Conservation (phyloP, 2,329 filamentous ascomycete species). For the Xylaria sp. region DNA sequence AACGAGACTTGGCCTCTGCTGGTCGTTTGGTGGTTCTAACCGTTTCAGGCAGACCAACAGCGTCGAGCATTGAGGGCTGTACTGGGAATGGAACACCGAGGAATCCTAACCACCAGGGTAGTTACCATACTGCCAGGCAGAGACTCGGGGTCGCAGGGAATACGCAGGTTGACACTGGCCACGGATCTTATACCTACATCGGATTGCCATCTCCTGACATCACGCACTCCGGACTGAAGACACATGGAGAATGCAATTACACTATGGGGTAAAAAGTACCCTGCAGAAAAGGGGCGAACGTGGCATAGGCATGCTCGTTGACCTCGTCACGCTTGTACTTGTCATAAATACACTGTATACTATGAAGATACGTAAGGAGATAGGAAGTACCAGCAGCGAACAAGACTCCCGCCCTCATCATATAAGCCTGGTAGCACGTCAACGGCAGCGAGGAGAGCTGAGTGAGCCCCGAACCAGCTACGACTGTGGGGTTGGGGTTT, state of each 20-base stretch:
- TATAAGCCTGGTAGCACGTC: conserved; percentile 18
- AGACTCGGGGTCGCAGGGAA: conserved; percentile 3
- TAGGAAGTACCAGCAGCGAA: background rate
- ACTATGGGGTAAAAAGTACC: conserved; percentile 38
- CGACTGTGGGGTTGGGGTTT: conserved; percentile 38
- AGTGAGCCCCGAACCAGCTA: conserved; percentile 36
- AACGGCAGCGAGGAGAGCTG: conserved; percentile 14
- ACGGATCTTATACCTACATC: conserved; percentile 18
- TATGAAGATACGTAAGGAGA: background rate
- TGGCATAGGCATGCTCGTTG: conserved; percentile 8
- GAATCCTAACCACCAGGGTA: conserved; percentile 31
- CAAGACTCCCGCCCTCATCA: conserved; percentile 1
- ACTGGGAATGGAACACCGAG: conserved; percentile 37
- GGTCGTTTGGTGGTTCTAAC: conserved; percentile 9
- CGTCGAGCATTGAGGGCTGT: conserved; percentile 29
- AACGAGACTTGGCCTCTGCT: conserved; percentile 8
- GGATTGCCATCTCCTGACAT: conserved; percentile 12
- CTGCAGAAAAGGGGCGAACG: conserved; percentile 27
- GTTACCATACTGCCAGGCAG: background rate
- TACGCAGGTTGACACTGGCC: background rate
- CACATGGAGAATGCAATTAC: conserved; percentile 13
- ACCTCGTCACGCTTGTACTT: conserved; percentile 15
- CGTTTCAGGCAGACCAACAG: conserved; percentile 32
- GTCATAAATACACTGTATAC: background rate
- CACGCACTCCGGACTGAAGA: conserved; percentile 10